These are phyloP conservation scores for Herpotrichia juniperi DNA, from an alignment of 2,329 filamentous ascomycete species.

Conservation along the genomic window DNA sequence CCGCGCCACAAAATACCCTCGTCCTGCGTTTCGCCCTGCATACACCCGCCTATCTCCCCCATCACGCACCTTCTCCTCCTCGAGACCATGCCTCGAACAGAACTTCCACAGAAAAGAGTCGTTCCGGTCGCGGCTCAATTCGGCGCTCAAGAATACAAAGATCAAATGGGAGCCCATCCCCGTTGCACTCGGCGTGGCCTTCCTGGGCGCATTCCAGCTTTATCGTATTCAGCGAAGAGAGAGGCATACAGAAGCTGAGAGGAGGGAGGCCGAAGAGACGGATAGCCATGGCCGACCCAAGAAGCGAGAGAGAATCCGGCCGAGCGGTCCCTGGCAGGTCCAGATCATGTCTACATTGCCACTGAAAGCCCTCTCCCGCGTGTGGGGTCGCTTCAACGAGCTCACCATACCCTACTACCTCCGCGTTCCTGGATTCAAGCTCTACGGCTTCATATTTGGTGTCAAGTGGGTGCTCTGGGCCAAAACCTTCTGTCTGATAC, in stretches of 20 bases:
- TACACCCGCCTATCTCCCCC: slow-evolving; percentile 24
- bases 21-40: slow-evolving; percentile 11
- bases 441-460: slow-evolving; percentile 91
- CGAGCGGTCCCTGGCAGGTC: slow-evolving; percentile 86
- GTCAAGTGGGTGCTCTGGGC: slow-evolving; percentile 65
- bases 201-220: slow-evolving; percentile 82
- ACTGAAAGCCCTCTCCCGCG: slow-evolving; percentile 83
- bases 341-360: slow-evolving; percentile 93
- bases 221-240: slow-evolving; percentile 71
- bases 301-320: slow-evolving; percentile 69
- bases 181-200: slow-evolving; percentile 81
- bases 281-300: slow-evolving; percentile 52
- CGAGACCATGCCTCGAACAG: slow-evolving; percentile 48
- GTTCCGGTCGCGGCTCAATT: slow-evolving; percentile 63
- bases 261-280: slow-evolving; percentile 54
- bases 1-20: slow-evolving; percentile 21
- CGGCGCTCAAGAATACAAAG: slow-evolving; percentile 67
- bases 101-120: slow-evolving; percentile 52
- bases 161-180: slow-evolving; percentile 92
- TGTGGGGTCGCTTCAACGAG: slow-evolving; percentile 94
- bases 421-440: slow-evolving; percentile 85
- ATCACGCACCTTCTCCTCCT: slow-evolving; percentile 47
- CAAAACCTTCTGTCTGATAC: slow-evolving; percentile 36
- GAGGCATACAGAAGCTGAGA: slow-evolving; percentile 47
- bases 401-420: slow-evolving; percentile 86